Evolutionary conservation across 2,329 filamentous ascomycete genomes (phyloP).

Genomic region (Macrophomina pseudophaseolina): DNA sequence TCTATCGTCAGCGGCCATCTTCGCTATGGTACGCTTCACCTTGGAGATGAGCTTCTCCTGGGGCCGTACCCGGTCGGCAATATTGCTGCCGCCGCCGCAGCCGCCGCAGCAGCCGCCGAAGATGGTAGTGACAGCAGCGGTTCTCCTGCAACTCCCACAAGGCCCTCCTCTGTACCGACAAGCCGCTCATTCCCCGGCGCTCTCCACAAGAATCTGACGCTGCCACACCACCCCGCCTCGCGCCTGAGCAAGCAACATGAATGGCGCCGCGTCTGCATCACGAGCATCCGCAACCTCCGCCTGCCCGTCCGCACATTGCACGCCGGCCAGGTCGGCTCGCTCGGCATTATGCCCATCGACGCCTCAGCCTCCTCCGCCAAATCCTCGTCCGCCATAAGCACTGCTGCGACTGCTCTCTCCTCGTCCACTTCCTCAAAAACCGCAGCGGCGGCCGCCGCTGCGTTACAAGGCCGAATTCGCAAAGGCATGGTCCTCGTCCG

Average conservation of each 20-base stretch:
- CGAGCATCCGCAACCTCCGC: slow-evolving; percentile 86
- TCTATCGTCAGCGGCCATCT: slow-evolving; percentile 84
- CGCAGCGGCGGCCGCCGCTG: not conserved
- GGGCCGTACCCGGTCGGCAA: slow-evolving; percentile 66
- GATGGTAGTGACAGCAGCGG: slow-evolving; percentile 45
- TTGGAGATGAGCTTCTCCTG: slow-evolving; percentile 78
- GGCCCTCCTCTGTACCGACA: slow-evolving; percentile 38
- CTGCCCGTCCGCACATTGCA: slow-evolving; percentile 78
- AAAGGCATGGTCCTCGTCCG: slow-evolving; percentile 84
- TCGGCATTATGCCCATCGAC: slow-evolving; percentile 68
- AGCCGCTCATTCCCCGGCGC: slow-evolving; percentile 57
- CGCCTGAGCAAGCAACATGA: slow-evolving; percentile 40
- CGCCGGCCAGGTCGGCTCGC: slow-evolving; percentile 84
- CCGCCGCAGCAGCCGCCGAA: slow-evolving; percentile 31
- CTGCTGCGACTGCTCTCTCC: not conserved
- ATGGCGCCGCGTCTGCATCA: slow-evolving; percentile 82
- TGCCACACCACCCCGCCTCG: slow-evolving; percentile 18
- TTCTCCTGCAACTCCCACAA: slow-evolving; percentile 18
- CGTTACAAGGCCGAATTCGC: slow-evolving; percentile 47
- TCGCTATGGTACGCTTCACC: slow-evolving; percentile 75
- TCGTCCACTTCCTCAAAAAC: slow-evolving; percentile 27
- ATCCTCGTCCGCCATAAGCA: slow-evolving; percentile 11
- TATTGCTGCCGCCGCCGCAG: not conserved
- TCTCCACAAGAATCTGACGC: slow-evolving; percentile 33
- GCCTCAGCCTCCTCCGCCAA: not conserved